A percentile compares a stretch with the other conserved stretches of the same genome.
Evolutionary conservation across 2,329 filamentous ascomycete genomes (phyloP).

Genomic region (Botrytis hyacinthi): DNA sequence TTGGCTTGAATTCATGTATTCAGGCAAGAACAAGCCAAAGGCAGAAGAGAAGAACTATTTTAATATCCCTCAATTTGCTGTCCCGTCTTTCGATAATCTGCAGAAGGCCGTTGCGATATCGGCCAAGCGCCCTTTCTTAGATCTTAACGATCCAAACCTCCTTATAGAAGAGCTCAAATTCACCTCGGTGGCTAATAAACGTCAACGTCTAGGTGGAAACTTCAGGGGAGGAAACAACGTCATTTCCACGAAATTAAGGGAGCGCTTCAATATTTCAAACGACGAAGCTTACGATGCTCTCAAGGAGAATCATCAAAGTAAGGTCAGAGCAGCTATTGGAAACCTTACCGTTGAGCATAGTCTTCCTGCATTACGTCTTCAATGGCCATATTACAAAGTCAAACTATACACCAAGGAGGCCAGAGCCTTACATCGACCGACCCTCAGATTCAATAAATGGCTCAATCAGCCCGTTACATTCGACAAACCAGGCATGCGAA

Average conservation of each 20-base stretch:
- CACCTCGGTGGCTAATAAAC: slow-evolving; percentile 59
- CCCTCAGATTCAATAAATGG: slow-evolving; percentile 68
- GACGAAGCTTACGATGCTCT: slow-evolving; percentile 93
- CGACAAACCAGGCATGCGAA: slow-evolving; percentile 68
- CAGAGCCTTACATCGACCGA: slow-evolving; percentile 80
- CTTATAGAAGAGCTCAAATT: slow-evolving; percentile 75
- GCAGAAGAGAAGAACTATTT: slow-evolving; percentile 54
- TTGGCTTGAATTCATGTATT: slow-evolving; percentile 59
- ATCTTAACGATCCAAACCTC: slow-evolving; percentile 84
- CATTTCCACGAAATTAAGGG: slow-evolving; percentile 68
- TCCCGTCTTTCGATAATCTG: slow-evolving; percentile 78
- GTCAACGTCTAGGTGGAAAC: slow-evolving; percentile 47
- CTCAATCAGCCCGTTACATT: slow-evolving; percentile 70
- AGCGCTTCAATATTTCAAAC: slow-evolving; percentile 93
- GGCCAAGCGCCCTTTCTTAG: slow-evolving; percentile 76
- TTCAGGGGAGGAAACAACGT: slow-evolving; percentile 66
- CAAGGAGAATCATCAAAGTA: slow-evolving; percentile 96
- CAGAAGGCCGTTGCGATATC: slow-evolving; percentile 69
- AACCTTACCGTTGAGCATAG: slow-evolving; percentile 94
- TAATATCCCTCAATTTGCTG: slow-evolving; percentile 56
- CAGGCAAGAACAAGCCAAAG: slow-evolving; percentile 65
- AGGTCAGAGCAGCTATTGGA: slow-evolving; percentile 87
- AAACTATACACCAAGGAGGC: slow-evolving; percentile 70
- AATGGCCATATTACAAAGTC: slow-evolving; percentile 95
- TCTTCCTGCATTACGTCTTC: slow-evolving; percentile 83